Evolutionary conservation across 2,329 filamentous ascomycete genomes (phyloP).

Genomic region (Hypoxylon sp.): DNA sequence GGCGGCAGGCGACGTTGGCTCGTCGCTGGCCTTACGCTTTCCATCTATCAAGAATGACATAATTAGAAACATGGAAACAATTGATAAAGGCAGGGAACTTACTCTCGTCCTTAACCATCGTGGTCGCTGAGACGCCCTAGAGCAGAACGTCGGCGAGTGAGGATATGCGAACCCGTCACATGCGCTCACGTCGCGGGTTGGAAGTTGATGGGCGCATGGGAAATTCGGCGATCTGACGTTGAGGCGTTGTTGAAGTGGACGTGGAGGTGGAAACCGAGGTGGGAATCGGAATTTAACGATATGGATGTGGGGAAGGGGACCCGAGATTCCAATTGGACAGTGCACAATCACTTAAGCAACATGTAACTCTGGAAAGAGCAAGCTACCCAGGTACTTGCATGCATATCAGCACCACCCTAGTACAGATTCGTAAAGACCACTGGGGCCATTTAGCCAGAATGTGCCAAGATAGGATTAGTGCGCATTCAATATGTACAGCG

Average conservation of each 20-base stretch:
- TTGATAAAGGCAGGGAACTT: conserved; percentile 7
- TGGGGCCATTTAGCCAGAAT: neutral
- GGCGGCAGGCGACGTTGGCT: conserved; percentile 70
- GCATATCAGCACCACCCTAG: too few relatives aligned
- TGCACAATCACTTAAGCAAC: neutral
- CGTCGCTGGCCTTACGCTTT: conserved; percentile 81
- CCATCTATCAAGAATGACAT: conserved; percentile 55
- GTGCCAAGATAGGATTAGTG: neutral
- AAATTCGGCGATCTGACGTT: conserved; percentile 7
- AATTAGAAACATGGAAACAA: conserved; percentile 11
- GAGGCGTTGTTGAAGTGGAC: neutral
- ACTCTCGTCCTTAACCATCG: conserved; percentile 59
- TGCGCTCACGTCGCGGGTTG: conserved; percentile 12
- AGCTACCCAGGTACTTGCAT: too few relatives aligned
- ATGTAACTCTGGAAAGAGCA: conserved; percentile 5
- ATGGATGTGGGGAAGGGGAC: conserved; percentile 12
- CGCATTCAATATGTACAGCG: too few relatives aligned
- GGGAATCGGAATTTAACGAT: conserved; percentile 1
- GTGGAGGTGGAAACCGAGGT: neutral
- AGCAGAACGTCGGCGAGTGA: neutral
- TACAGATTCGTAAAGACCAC: neutral
- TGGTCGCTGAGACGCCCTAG: conserved; percentile 17
- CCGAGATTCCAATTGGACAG: conserved; percentile 11
- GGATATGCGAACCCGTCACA: neutral
- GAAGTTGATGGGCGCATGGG: conserved; percentile 13